These are phyloP conservation scores for Pichia sp. DNA, from an alignment of 1,139 yeast species.

Conservation along the genomic window DNA sequence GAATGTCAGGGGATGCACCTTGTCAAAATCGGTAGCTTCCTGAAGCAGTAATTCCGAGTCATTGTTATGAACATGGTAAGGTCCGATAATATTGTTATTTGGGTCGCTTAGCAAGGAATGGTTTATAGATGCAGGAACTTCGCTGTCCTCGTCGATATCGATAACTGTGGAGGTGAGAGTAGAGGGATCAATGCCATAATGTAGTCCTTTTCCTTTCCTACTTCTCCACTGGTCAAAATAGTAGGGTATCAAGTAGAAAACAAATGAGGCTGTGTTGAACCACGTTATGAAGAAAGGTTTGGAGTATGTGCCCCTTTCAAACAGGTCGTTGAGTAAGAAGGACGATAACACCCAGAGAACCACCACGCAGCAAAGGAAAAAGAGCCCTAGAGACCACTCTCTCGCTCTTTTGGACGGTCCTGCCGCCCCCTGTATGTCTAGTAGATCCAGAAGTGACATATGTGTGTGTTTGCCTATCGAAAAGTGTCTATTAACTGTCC, in stretches of 20 bases:
- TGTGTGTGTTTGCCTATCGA: too few relatives aligned
- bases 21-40: not conserved
- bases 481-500: too few relatives aligned
- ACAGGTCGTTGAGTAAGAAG: conserved; percentile 66
- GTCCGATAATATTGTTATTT: not conserved
- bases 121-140: not conserved
- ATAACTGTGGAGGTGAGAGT: too few relatives aligned
- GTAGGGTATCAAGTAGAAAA: conserved; percentile 68
- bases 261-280: conserved; percentile 79
- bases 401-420: conserved; percentile 17
- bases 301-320: conserved; percentile 61
- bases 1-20: conserved; percentile 27
- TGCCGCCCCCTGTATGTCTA: not conserved
- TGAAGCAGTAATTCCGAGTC: not conserved
- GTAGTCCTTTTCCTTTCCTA: conserved; percentile 1
- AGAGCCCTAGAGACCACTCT: conserved; percentile 70
- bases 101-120: not conserved
- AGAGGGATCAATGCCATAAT: too few relatives aligned
- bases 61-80: not conserved
- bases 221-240: conserved; percentile 9
- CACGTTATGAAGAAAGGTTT: conserved; percentile 95
- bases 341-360: conserved; percentile 85
- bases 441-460: not conserved
- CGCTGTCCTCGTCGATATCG: too few relatives aligned
- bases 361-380: conserved; percentile 67